phyloP scores from a whole-genome alignment of 371 early-diverging fungal species.

The Zopfochytrium polystomum region DNA sequence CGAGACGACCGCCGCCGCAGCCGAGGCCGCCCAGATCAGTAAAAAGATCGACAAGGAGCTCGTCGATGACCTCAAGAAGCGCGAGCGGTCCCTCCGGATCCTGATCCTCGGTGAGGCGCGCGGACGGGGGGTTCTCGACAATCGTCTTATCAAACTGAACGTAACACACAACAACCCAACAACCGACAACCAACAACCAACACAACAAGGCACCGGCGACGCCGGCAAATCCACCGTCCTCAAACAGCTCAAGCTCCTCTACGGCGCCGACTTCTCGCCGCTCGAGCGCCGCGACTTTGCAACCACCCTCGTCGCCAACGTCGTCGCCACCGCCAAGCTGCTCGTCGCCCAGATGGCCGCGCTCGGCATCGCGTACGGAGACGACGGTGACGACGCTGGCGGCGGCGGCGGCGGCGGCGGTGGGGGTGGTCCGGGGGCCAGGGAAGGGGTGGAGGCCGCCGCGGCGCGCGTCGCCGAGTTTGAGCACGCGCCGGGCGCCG shows the following conservation, averaged over 20 bases:
- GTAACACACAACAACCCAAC: no score
- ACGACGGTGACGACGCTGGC: not conserved
- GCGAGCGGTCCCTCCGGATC: no score
- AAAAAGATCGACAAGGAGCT: no score
- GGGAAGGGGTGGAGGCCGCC: constrained; percentile 43
- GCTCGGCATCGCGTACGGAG: constrained; percentile 49
- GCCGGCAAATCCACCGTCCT: constrained; percentile 43
- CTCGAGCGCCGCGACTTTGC: constrained; percentile 74
- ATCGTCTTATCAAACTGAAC: no score
- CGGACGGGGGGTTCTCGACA: no score
- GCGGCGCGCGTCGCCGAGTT: constrained; percentile 43
- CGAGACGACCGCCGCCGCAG: no score
- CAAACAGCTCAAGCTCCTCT: constrained; percentile 62
- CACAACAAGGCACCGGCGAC: constrained; percentile 45
- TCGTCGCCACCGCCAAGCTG: constrained; percentile 67
- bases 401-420: not conserved
- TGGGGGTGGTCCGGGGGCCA: not conserved
- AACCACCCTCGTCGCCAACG: constrained; percentile 72
- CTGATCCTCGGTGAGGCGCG: no score
- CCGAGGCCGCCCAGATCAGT: no score
- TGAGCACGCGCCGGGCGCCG: not conserved
- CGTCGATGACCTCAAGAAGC: no score
- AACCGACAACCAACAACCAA: no score
- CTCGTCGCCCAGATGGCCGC: constrained; percentile 60
- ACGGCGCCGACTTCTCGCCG: constrained; percentile 77